These are phyloP conservation scores for Avicennia marina DNA, from an alignment of 257 asterid genomes.

Conservation along the genomic window DNA sequence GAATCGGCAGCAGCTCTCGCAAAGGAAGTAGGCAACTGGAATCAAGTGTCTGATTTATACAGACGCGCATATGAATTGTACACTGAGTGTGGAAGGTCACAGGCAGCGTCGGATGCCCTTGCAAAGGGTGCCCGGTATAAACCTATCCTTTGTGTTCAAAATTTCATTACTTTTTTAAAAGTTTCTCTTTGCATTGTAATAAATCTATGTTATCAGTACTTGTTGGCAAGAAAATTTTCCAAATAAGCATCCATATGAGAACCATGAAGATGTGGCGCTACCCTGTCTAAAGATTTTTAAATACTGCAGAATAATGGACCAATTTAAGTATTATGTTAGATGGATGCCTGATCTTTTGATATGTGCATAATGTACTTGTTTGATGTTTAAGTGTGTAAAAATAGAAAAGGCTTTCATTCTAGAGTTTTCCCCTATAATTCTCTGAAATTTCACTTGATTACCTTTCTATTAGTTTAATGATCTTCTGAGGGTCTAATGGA, in stretches of 20 bases:
- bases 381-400: constrained; percentile 2
- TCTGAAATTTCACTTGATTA: not conserved
- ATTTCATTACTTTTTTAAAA: not conserved
- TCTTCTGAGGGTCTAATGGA: not conserved
- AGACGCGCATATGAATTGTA: constrained; percentile 83
- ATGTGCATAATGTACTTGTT: not conserved
- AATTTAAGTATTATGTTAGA: not conserved
- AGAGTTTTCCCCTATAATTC: not conserved
- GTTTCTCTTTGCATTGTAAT: constrained; percentile 5
- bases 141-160: not conserved
- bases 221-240: not conserved
- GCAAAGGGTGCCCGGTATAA: constrained; percentile 97
- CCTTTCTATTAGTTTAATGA: constrained; percentile 5
- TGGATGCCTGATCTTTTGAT: not conserved
- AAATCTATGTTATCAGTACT: not conserved
- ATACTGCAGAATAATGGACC: not conserved
- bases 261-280: not conserved
- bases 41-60: constrained; percentile 81
- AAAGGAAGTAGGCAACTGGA: constrained; percentile 79
- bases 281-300: not conserved
- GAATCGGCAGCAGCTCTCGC: constrained; percentile 91
- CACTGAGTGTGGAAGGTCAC: constrained; percentile 86
- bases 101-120: constrained; percentile 97
- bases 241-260: not conserved
- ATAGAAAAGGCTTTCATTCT: not conserved